Percentiles rank a stretch among this genome's conserved stretches.
Conservation (phyloP, 148 eudicot genomes). For the Silene conica region DNA sequence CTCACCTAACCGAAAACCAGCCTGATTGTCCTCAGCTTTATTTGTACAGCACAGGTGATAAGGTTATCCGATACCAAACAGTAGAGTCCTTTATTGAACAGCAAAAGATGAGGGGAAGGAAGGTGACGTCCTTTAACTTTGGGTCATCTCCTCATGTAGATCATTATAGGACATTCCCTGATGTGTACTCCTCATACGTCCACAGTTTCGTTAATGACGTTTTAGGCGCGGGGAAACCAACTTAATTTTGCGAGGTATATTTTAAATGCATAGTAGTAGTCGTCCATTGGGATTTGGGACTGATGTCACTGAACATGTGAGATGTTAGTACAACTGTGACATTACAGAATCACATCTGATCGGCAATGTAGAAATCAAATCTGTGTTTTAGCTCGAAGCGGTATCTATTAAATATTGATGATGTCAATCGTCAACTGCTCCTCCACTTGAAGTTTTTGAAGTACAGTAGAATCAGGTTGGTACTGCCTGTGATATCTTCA, state of each 20-base stretch:
- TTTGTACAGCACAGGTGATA: constrained; percentile 84
- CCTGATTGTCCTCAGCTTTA: constrained; percentile 89
- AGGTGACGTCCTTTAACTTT: constrained; percentile 58
- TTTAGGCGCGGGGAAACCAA: constrained; percentile 20
- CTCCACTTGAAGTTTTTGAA: too few species aligned
- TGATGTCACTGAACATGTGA: neutral
- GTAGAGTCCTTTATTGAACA: constrained; percentile 67
- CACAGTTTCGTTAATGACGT: constrained; percentile 49
- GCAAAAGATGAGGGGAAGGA: constrained; percentile 62
- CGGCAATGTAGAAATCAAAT: neutral
- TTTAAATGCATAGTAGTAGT: neutral
- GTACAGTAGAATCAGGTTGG: too few species aligned
- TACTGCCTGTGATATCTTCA: too few species aligned
- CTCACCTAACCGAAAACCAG: constrained; percentile 48
- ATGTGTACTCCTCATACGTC: constrained; percentile 50
- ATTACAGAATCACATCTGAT: neutral
- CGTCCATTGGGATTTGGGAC: neutral
- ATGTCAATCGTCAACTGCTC: neutral
- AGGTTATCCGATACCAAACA: constrained; percentile 57
- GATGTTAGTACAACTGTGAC: neutral
- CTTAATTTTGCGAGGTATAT: neutral
- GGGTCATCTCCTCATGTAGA: constrained; percentile 86
- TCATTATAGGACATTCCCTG: constrained; percentile 78
- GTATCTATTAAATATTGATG: neutral
- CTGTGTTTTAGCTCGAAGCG: neutral